A percentile compares a stretch with the other conserved stretches of the same genome.
These are phyloP conservation scores for Hysterangium stoloniferum DNA, from an alignment of 768 basidiomycete genomes.

Conservation along the genomic window DNA sequence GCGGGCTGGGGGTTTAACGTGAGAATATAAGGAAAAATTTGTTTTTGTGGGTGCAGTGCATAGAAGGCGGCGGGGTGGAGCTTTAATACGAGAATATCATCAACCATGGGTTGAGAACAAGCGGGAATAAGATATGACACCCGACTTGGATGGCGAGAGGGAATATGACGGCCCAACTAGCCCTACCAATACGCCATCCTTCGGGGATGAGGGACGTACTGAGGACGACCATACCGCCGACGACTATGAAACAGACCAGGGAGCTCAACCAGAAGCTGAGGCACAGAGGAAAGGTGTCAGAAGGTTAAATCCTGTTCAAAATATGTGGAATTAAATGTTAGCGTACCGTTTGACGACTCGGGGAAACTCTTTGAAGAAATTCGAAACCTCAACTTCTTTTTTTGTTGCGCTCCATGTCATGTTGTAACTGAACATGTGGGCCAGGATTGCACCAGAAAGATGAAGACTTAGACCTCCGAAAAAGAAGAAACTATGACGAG, in stretches of 20 bases:
- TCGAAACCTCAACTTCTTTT: constrained; percentile 27
- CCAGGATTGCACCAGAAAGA: constrained; percentile 21
- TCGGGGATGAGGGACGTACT: constrained; percentile 20
- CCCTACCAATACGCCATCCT: constrained; percentile 19
- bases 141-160: constrained; percentile 21
- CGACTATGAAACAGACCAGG: constrained; percentile 19
- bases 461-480: constrained; percentile 25
- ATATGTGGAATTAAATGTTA: too few relatives aligned
- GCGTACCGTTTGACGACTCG: constrained; percentile 21
- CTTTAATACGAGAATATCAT: constrained; percentile 18
- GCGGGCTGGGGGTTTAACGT: too few relatives aligned
- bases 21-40: too few relatives aligned
- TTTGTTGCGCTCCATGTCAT: constrained; percentile 29
- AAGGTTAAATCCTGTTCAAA: too few relatives aligned
- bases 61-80: too few relatives aligned
- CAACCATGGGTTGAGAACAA: constrained; percentile 26
- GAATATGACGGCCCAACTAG: constrained; percentile 19
- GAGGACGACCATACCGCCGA: constrained; percentile 21
- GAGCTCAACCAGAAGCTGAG: constrained; percentile 22
- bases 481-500: constrained; percentile 14
- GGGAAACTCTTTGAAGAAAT: constrained; percentile 30
- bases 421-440: constrained; percentile 28
- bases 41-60: too few relatives aligned
- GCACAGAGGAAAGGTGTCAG: not conserved
- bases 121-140: constrained; percentile 16